Conservation (phyloP, 2,329 filamentous ascomycete genomes). For the Diaporthe caulivora region DNA sequence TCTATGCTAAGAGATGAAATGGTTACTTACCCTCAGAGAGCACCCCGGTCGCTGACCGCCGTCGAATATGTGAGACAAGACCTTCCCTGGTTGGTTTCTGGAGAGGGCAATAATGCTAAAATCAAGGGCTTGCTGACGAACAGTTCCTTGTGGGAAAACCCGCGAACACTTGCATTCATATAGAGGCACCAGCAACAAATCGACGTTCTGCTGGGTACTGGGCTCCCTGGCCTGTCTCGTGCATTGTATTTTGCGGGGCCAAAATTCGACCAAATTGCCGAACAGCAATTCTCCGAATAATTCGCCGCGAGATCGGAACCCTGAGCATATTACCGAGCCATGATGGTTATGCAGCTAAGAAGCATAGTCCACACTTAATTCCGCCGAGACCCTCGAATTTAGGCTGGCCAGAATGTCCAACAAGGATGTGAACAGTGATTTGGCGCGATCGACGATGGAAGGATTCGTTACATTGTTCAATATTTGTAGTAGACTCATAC, state of each 20-base stretch:
- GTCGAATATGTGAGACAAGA: too few relatives aligned
- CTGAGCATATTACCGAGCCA: not conserved
- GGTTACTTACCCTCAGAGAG: not conserved
- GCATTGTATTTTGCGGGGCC: not conserved
- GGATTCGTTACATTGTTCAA: not conserved
- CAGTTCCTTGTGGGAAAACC: not conserved
- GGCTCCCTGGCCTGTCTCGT: not conserved
- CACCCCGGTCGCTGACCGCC: too few relatives aligned
- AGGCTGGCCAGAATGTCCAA: slow-evolving; percentile 20
- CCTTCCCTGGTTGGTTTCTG: not conserved
- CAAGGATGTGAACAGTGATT: slow-evolving; percentile 2
- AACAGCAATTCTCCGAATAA: not conserved
- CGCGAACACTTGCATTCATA: not conserved
- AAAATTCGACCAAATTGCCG: not conserved
- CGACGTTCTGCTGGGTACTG: not conserved
- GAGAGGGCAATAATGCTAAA: not conserved
- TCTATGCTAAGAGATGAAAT: too few relatives aligned
- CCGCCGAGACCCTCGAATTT: slow-evolving; percentile 9
- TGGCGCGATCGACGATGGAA: slow-evolving; percentile 3
- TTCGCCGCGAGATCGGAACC: not conserved
- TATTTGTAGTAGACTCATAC: slow-evolving; percentile 9
- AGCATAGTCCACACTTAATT: slow-evolving; percentile 9
- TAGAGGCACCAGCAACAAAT: not conserved
- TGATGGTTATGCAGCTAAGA: not conserved
- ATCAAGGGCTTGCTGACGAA: not conserved